phyloP scores from a whole-genome alignment of 345 rosid species.

The Anacardium occidentale region DNA sequence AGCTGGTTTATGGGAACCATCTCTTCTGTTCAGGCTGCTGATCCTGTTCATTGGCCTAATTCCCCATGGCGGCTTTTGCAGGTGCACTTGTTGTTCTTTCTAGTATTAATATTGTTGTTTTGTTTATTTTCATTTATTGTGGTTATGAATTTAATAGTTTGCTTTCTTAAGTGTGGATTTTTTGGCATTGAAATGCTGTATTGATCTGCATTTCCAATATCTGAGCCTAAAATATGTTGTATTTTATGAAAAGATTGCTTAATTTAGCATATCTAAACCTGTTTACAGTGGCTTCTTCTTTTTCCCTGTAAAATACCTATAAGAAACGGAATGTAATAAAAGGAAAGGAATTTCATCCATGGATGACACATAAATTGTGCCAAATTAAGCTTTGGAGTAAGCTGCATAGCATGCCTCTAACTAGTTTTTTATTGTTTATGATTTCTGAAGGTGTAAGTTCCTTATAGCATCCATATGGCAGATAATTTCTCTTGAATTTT shows the following conservation, averaged over 20 bases:
- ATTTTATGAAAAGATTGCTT: slow-evolving; percentile 38
- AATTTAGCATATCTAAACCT: slow-evolving; percentile 45
- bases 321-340: background rate
- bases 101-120: background rate
- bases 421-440: background rate
- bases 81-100: slow-evolving; percentile 41
- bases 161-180: background rate
- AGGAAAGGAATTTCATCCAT: no score
- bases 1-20: slow-evolving; percentile 98
- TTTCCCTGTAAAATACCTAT: background rate
- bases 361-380: background rate
- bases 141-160: background rate
- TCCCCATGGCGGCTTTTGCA: slow-evolving; percentile 94
- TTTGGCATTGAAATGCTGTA: background rate
- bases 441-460: background rate
- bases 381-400: background rate
- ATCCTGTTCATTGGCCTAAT: slow-evolving; percentile 78
- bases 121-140: background rate
- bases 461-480: background rate
- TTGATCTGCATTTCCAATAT: background rate
- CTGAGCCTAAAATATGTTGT: background rate
- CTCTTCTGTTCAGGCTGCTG: slow-evolving; percentile 71
- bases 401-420: background rate
- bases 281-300: no score
- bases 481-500: background rate